Percentiles rank a stretch among this genome's conserved stretches.
Evolutionary conservation across 2,329 filamentous ascomycete species (phyloP).

Genomic region (Epichloe aotearoae): DNA sequence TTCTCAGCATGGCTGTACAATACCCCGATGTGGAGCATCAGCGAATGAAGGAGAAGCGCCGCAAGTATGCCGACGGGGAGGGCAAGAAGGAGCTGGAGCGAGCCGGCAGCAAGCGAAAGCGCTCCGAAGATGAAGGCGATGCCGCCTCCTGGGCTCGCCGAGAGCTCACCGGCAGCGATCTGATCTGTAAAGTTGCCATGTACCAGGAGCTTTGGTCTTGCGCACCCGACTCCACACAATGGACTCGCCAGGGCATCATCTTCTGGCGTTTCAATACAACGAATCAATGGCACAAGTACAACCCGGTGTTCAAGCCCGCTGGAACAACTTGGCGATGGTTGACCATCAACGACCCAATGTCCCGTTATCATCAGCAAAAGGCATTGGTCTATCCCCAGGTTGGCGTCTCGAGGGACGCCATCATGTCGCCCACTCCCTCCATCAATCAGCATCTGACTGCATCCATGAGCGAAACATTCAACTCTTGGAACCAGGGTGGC

Average conservation of each 20-base stretch:
- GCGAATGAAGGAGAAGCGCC: constrained; percentile 24
- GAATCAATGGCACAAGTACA: constrained; percentile 37
- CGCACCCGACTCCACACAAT: constrained; percentile 31
- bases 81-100: constrained; percentile 23
- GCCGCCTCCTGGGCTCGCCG: constrained; percentile 26
- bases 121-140: constrained; percentile 27
- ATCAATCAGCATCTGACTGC: constrained; percentile 39
- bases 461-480: constrained; percentile 45
- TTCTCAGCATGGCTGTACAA: constrained; percentile 41
- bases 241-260: constrained; percentile 46
- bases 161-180: constrained; percentile 36
- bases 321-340: constrained; percentile 50
- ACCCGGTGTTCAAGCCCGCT: constrained; percentile 34
- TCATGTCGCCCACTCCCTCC: constrained; percentile 41
- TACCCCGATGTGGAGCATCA: constrained; percentile 33
- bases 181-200: constrained; percentile 50
- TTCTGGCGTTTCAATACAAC: constrained; percentile 48
- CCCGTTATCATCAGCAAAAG: constrained; percentile 42
- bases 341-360: constrained; percentile 45
- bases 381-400: constrained; percentile 25
- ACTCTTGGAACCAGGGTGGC: constrained; percentile 29
- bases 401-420: constrained; percentile 24
- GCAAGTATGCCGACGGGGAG: constrained; percentile 19
- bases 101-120: constrained; percentile 25
- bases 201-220: constrained; percentile 52